Evolutionary conservation across 768 basidiomycete genomes (phyloP).

Genomic region (Pleurotus pulmonarius): DNA sequence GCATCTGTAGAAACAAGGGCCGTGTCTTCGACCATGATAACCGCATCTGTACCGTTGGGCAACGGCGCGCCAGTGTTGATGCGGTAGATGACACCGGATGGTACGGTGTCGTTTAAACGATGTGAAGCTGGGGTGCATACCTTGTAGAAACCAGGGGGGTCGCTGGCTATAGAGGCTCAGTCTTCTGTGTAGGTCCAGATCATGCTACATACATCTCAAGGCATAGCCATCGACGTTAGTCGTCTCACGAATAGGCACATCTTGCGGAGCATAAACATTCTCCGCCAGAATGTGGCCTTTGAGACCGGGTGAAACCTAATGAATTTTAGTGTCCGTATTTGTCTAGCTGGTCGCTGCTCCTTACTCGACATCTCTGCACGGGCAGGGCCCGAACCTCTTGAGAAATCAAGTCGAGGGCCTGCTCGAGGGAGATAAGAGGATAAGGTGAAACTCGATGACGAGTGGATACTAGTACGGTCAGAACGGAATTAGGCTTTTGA

Average conservation of each 20-base stretch:
- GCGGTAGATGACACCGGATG: conserved; percentile 56
- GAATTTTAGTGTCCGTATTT: not conserved
- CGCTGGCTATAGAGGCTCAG: conserved; percentile 42
- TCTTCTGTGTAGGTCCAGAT: too few species aligned
- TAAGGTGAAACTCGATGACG: conserved; percentile 79
- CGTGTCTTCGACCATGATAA: conserved; percentile 95
- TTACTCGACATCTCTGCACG: conserved; percentile 37
- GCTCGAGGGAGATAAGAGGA: conserved; percentile 60
- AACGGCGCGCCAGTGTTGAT: conserved; percentile 87
- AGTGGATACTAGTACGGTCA: conserved; percentile 50
- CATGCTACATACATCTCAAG: conserved; percentile 48
- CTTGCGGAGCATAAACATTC: conserved; percentile 60
- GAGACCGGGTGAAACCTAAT: conserved; percentile 57
- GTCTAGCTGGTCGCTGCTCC: conserved; percentile 12
- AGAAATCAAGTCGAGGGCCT: conserved; percentile 58
- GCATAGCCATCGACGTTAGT: conserved; percentile 93
- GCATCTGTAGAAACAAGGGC: conserved; percentile 55
- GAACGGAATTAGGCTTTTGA: not conserved
- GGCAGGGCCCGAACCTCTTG: conserved; percentile 41
- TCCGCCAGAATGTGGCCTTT: conserved; percentile 72
- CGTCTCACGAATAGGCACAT: conserved; percentile 62
- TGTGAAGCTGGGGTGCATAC: conserved; percentile 62
- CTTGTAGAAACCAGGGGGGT: conserved; percentile 60
- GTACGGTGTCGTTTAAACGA: conserved; percentile 40
- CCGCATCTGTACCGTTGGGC: conserved; percentile 68